Evolutionary conservation across 495 filamentous ascomycete species (phyloP).

Genomic region (Aspergillus asperescens): DNA sequence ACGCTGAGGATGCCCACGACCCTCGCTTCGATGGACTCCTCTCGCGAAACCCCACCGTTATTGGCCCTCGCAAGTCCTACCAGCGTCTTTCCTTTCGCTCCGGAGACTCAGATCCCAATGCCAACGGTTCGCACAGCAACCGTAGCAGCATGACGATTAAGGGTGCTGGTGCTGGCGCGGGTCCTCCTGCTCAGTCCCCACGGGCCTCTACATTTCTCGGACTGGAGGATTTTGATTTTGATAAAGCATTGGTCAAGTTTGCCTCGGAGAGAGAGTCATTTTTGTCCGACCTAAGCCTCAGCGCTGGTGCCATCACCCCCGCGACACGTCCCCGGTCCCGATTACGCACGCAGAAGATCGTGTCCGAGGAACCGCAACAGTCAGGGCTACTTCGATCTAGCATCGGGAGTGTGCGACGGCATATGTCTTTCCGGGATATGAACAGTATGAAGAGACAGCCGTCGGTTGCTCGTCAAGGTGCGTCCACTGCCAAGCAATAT

Average conservation of each 20-base stretch:
- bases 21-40: slow-evolving; percentile 30
- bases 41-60: slow-evolving; percentile 53
- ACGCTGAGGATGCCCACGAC: slow-evolving; percentile 50
- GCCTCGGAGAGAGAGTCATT: slow-evolving; percentile 91
- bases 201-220: slow-evolving; percentile 23
- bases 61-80: slow-evolving; percentile 58
- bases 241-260: slow-evolving; percentile 86
- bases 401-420: slow-evolving; percentile 75
- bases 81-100: slow-evolving; percentile 64
- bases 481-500: slow-evolving; percentile 22
- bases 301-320: slow-evolving; percentile 71
- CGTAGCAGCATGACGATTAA: slow-evolving; percentile 84
- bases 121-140: slow-evolving; percentile 68
- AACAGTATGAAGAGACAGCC: slow-evolving; percentile 90
- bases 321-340: slow-evolving; percentile 66
- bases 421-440: slow-evolving; percentile 88
- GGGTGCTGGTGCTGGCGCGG: slow-evolving; percentile 24
- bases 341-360: slow-evolving; percentile 74
- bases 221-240: slow-evolving; percentile 79
- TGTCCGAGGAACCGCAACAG: slow-evolving; percentile 61
- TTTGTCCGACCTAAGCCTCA: slow-evolving; percentile 85
- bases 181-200: slow-evolving; percentile 35
- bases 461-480: slow-evolving; percentile 70
- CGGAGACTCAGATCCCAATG: slow-evolving; percentile 47
- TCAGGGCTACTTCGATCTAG: slow-evolving; percentile 47